Evolutionary conservation across 352 stramenopile species (phyloP).

Genomic region (Phytopythium chamaehyphon): DNA sequence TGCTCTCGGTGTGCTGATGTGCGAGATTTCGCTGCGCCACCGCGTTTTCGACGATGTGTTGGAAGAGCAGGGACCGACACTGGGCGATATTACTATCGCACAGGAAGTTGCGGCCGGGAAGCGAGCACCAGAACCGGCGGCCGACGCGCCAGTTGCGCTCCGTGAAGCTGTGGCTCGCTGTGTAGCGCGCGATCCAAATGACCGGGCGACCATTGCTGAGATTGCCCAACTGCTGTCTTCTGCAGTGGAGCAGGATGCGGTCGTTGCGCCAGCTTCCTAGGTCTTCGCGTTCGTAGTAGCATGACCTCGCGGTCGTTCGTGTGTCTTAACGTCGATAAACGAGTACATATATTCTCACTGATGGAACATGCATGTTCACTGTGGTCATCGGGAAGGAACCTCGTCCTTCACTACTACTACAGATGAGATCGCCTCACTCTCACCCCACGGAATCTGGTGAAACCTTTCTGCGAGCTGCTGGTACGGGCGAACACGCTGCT

Average conservation of each 20-base stretch:
- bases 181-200: constrained; percentile 39
- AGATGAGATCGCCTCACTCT: not conserved
- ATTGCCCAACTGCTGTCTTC: constrained; percentile 1
- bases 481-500: constrained; percentile 65
- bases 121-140: constrained; percentile 33
- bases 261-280: not conserved
- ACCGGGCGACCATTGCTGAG: constrained; percentile 38
- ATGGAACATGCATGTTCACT: too few relatives aligned
- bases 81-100: constrained; percentile 64
- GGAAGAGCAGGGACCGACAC: constrained; percentile 38
- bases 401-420: not conserved
- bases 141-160: constrained; percentile 41
- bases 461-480: constrained; percentile 59
- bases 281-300: not conserved
- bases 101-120: constrained; percentile 39
- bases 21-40: constrained; percentile 48
- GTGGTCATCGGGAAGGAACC: too few relatives aligned
- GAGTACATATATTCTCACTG: too few relatives aligned
- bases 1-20: constrained; percentile 68
- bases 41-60: constrained; percentile 44
- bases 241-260: not conserved
- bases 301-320: too few relatives aligned
- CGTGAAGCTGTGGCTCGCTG: constrained; percentile 37
- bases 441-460: constrained; percentile 49
- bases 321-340: too few relatives aligned